phyloP scores from a whole-genome alignment of 768 basidiomycete genomes.

The Lactarius quietus region DNA sequence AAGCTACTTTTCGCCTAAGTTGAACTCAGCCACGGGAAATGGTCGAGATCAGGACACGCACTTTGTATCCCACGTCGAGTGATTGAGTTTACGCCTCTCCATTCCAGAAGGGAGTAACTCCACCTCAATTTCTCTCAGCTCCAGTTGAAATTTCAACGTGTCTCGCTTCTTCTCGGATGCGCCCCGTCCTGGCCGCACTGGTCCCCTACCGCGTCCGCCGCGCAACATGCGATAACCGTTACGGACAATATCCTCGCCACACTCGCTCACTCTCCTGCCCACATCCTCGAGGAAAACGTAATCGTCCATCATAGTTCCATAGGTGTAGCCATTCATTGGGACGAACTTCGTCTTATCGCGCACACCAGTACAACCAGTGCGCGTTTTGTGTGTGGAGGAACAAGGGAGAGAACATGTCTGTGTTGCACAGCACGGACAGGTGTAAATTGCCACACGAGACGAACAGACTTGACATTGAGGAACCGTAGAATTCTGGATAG shows the following conservation, averaged over 20 bases:
- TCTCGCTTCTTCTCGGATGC: constrained; percentile 57
- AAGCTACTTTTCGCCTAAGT: constrained; percentile 58
- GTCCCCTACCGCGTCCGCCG: constrained; percentile 31
- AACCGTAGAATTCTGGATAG: constrained; percentile 21
- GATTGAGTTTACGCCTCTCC: constrained; percentile 72
- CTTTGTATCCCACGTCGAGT: constrained; percentile 82
- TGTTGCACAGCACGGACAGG: constrained; percentile 71
- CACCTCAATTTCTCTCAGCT: constrained; percentile 63
- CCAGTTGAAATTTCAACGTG: constrained; percentile 63
- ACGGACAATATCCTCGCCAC: constrained; percentile 66
- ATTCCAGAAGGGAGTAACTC: constrained; percentile 79
- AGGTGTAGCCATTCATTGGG: constrained; percentile 78
- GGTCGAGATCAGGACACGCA: constrained; percentile 33
- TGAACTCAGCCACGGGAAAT: constrained; percentile 10
- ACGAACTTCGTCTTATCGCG: constrained; percentile 73
- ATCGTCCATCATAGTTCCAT: constrained; percentile 87
- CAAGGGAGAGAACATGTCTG: constrained; percentile 73
- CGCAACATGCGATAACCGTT: constrained; percentile 48
- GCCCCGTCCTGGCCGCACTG: constrained; percentile 29
- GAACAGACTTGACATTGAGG: constrained; percentile 20
- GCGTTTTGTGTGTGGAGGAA: constrained; percentile 62
- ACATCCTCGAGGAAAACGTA: constrained; percentile 84
- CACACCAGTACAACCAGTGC: constrained; percentile 60
- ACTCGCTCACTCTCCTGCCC: constrained; percentile 66
- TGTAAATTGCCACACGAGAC: constrained; percentile 52